phyloP scores from a whole-genome alignment of 1,284 basidiomycete species.

The Trametes versicolor region DNA sequence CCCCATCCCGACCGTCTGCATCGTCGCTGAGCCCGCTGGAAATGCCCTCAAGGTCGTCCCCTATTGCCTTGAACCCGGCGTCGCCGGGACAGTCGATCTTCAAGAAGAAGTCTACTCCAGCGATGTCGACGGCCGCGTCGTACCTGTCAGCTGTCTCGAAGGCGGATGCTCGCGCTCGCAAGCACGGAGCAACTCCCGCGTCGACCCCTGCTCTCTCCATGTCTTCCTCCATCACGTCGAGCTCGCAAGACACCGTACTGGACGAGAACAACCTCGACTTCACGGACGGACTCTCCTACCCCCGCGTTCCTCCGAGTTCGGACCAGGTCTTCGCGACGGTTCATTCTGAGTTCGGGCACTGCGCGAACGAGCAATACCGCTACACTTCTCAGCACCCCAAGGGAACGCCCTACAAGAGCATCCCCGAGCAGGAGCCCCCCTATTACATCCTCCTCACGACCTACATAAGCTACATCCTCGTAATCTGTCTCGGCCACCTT shows the following conservation, averaged over 20 bases:
- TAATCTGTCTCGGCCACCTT: slow-evolving; percentile 92
- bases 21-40: slow-evolving; percentile 17
- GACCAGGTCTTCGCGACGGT: slow-evolving; percentile 79
- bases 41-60: slow-evolving; percentile 56
- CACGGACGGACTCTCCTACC: slow-evolving; percentile 64
- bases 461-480: slow-evolving; percentile 89
- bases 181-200: slow-evolving; percentile 52
- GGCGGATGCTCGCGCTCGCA: slow-evolving; percentile 70
- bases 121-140: slow-evolving; percentile 70
- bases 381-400: slow-evolving; percentile 70
- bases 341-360: slow-evolving; percentile 90
- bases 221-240: slow-evolving; percentile 71
- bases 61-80: slow-evolving; percentile 57
- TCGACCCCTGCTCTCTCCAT: slow-evolving; percentile 75
- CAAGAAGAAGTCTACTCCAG: slow-evolving; percentile 63
- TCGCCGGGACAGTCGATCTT: slow-evolving; percentile 66
- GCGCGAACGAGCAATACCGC: slow-evolving; percentile 76
- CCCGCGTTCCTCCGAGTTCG: slow-evolving; percentile 73
- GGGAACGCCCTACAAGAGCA: slow-evolving; percentile 58
- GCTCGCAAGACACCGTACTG: slow-evolving; percentile 70
- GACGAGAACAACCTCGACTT: slow-evolving; percentile 60
- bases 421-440: slow-evolving; percentile 82
- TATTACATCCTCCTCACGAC: slow-evolving; percentile 94
- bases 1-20: slow-evolving; percentile 1
- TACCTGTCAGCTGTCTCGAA: slow-evolving; percentile 78